These are phyloP conservation scores for Micromonas pusilla DNA, from an alignment of 139 green algal species.

Conservation along the genomic window DNA sequence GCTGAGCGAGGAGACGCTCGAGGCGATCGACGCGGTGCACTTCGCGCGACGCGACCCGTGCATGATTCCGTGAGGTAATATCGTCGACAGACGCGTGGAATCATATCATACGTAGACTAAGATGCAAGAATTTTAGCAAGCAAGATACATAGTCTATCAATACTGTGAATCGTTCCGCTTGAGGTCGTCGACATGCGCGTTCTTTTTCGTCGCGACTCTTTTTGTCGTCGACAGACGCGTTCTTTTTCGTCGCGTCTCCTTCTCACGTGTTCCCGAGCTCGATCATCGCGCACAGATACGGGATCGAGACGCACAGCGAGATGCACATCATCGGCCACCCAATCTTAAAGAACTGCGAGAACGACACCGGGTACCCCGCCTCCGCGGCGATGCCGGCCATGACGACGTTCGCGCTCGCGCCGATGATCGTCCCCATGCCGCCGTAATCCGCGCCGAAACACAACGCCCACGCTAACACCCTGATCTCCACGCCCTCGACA, in stretches of 20 bases:
- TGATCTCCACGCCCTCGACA: constrained; percentile 22
- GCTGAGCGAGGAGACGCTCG: constrained; percentile 2
- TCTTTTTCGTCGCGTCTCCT: too few relatives aligned
- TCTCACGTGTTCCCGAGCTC: background rate
- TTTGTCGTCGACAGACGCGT: too few relatives aligned
- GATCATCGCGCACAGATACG: constrained; percentile 17
- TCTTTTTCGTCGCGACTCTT: too few relatives aligned
- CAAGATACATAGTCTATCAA: too few relatives aligned
- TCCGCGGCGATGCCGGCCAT: constrained; percentile 30
- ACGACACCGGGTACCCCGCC: constrained; percentile 22
- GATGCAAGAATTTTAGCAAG: background rate
- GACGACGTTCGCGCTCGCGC: constrained; percentile 34
- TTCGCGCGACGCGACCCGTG: background rate
- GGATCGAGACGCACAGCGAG: constrained; percentile 17
- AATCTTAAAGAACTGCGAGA: constrained; percentile 23
- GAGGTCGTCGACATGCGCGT: too few relatives aligned
- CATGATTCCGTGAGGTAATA: background rate
- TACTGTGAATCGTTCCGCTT: too few relatives aligned
- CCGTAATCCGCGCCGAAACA: constrained; percentile 31
- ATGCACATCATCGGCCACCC: constrained; percentile 32
- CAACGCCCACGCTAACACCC: constrained; percentile 26
- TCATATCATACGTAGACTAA: background rate
- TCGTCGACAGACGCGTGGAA: background rate
- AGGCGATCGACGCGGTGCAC: constrained; percentile 22
- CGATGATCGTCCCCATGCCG: constrained; percentile 32